Evolutionary conservation across 1,284 basidiomycete species (phyloP).

Genomic region (Coriolopsis trogii): DNA sequence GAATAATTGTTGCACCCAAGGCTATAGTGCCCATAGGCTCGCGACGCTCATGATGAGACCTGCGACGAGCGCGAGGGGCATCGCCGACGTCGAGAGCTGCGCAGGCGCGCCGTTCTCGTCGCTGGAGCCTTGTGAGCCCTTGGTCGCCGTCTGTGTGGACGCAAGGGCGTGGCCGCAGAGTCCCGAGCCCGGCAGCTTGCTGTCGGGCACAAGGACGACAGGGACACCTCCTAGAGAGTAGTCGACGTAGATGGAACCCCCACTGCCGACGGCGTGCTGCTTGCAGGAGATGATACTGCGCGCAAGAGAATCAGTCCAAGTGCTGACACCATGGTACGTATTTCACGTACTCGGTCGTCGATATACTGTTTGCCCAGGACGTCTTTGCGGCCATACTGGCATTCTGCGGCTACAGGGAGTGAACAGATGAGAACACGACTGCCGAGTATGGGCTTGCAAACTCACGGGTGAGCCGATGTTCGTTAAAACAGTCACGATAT

Average conservation of each 20-base stretch:
- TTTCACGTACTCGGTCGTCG: conserved; percentile 64
- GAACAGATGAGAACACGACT: too few species aligned
- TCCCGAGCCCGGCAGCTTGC: conserved; percentile 41
- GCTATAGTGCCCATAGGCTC: conserved; percentile 4
- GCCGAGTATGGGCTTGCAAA: too few species aligned
- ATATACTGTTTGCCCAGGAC: conserved; percentile 44
- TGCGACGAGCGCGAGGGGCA: conserved; percentile 2
- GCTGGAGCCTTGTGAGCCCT: conserved; percentile 7
- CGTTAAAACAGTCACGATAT: conserved; percentile 70
- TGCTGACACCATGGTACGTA: too few species aligned
- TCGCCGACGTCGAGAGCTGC: background rate
- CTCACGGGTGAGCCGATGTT: conserved; percentile 77
- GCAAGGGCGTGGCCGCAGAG: conserved; percentile 35
- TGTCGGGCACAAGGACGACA: conserved; percentile 51
- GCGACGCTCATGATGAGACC: conserved; percentile 2
- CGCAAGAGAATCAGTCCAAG: too few species aligned
- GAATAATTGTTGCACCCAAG: too few species aligned
- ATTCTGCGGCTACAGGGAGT: conserved; percentile 50
- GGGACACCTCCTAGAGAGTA: conserved; percentile 64
- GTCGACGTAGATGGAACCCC: conserved; percentile 56
- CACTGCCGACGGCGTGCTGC: conserved; percentile 67
- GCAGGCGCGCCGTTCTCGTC: conserved; percentile 4
- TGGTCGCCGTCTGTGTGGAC: background rate
- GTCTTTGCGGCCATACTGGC: conserved; percentile 57
- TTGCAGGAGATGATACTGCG: conserved; percentile 63